Evolutionary conservation across 768 basidiomycete genomes (phyloP), one percentile per base, ranked within the genome.

Genomic region (Suillus americanus): DNA sequence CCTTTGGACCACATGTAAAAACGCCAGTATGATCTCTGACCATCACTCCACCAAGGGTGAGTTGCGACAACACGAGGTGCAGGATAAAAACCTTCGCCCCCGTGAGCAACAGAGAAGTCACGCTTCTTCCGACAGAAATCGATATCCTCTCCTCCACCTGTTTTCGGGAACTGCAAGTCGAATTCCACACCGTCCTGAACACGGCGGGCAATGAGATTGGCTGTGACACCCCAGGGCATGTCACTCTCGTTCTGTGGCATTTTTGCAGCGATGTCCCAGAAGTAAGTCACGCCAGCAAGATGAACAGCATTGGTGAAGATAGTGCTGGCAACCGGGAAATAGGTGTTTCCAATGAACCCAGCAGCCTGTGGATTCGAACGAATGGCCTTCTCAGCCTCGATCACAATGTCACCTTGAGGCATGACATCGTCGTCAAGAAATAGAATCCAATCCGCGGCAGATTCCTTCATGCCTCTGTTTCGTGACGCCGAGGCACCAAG

Each of bases 131-230:
- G 75, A 64, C 85, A 85, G 67, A 83, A 87, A 68, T 88, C 83
- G 14, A 88, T 86, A 45, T 89, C 86, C 65, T 89, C 87, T 0
- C 86, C 87, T 3, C 87, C 86, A 1, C 86, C 85, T 4, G 86
- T 89, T 74, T 86, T 87, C 3, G 87, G 88, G 67, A 85, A 88
- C 5, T 69, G 70, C 20, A 78, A 69, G 66, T 82, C 78, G 68
- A 78, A 89, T 50, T 69, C 67, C n/a, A 86, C 77, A 0, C 75
- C 79, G 53, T 86, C 85, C 2, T 75, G 67, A 40, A 77, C 70
- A 28, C 84, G 81, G 3, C 84, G 81, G 5, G 78, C 78, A 28
- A 87, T 81, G 20, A 88, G 78, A 67, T 86, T 87, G 0, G 86
- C 86, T 0, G 87, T 86, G 3, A 86, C 84, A 2, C 87, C 86